Base-by-base conservation (phyloP, 352 stramenopile species). In the Phytophthora sojae region DNA sequence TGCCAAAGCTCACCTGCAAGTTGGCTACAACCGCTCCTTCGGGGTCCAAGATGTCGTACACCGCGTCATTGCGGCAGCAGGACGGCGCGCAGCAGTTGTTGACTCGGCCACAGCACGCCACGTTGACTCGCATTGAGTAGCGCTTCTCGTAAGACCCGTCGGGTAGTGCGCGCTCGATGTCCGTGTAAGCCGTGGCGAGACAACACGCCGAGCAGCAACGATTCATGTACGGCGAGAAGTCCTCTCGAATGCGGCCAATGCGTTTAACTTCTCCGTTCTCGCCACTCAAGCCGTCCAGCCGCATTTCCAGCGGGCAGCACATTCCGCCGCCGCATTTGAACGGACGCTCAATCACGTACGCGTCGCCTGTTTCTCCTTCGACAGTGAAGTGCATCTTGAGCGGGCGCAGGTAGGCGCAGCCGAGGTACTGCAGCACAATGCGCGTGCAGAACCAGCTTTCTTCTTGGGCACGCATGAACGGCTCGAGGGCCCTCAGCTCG, bases 31-130 rank as follows among this genome's bases (percentile, higher is more conserved):
- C 60, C 9, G 81, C 44, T 45, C 80, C 82, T 29, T 91, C 80
- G 19, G 58, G 71, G 63, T 90, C 82, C n/a, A 91, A 58, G 6
- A 92, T 77, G 50, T 92, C 83, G 65, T 87, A 90, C 59, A 91
- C 81, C 1, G 82, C 78, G 58, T 92, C 85, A 57, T 89, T 86
- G 57, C 82, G 77, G 67, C 64, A 85, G 65, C 83, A 91, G 25
- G 83, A 90, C 12, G 69, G 80, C n/a, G 83, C 83, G 54, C 83
- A 92, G 51, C 83, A 91, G 57, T 90, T 93, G 78, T 91, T 88
- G 23, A 86, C 76, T 21, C 81, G 81, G 21, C 81, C 82, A 44
- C 83, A 89, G 68, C 85, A 92, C 23, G 66, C 64, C 21, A 82
- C n/a, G 47, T 89, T 90, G 30, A 75, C 78, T 66, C 81, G 78